These are phyloP conservation scores for Cryptosporidium canis DNA, from an alignment of 169 alveolate species.

Conservation along the genomic window DNA sequence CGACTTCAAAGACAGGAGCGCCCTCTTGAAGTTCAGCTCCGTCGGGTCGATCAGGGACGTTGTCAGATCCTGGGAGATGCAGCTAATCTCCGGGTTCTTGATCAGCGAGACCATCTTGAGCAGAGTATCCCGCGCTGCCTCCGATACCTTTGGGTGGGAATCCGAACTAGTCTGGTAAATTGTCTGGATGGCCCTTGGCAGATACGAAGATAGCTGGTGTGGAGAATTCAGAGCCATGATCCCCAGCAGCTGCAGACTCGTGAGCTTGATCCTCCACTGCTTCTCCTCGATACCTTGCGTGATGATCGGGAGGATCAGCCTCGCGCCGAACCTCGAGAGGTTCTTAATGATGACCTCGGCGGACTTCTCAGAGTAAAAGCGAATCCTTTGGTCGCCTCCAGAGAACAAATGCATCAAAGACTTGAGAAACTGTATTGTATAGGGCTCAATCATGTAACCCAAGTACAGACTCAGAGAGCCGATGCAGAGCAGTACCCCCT, in stretches of 20 bases:
- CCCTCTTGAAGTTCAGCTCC: slow-evolving; percentile 20
- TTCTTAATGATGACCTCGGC: slow-evolving; percentile 68
- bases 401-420: slow-evolving; percentile 15
- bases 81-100: slow-evolving; percentile 56
- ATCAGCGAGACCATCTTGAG: slow-evolving; percentile 1
- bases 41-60: slow-evolving; percentile 50
- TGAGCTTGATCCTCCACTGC: slow-evolving; percentile 80
- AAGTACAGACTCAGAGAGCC: slow-evolving; percentile 53
- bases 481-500: slow-evolving; percentile 35
- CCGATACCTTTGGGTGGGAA: slow-evolving; percentile 67
- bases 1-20: slow-evolving; percentile 16
- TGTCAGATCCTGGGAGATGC: slow-evolving; percentile 26
- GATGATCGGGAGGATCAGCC: slow-evolving; percentile 69
- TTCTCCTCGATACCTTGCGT: slow-evolving; percentile 56
- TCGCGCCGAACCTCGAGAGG: slow-evolving; percentile 71
- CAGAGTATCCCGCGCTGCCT: slow-evolving; percentile 58
- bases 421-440: slow-evolving; percentile 4
- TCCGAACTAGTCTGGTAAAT: slow-evolving; percentile 36
- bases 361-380: slow-evolving; percentile 48
- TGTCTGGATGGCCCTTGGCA: slow-evolving; percentile 57
- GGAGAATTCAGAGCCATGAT: slow-evolving; percentile 49
- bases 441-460: slow-evolving; percentile 21
- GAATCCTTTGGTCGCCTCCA: slow-evolving; percentile 38
- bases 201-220: slow-evolving; percentile 25
- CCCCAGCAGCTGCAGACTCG: slow-evolving; percentile 76